Evolutionary conservation across 2,329 filamentous ascomycete genomes (phyloP).

Genomic region (Colletotrichum camelliae): DNA sequence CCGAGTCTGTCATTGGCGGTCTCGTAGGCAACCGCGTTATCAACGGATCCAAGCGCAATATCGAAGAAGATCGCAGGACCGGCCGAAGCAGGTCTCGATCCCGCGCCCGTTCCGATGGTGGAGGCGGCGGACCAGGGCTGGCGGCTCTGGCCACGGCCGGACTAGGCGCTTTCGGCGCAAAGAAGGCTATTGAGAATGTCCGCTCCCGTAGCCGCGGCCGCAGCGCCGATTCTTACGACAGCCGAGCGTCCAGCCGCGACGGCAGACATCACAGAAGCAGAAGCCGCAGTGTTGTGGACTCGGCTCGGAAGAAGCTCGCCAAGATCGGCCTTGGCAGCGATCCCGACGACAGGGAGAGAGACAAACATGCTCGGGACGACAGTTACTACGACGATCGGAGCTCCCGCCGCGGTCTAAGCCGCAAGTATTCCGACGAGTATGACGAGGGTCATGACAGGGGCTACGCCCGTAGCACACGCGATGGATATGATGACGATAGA

Average conservation of each 20-base stretch:
- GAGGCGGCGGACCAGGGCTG: slow-evolving; percentile 55
- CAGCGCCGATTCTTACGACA: slow-evolving; percentile 53
- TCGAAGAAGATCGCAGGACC: slow-evolving; percentile 63
- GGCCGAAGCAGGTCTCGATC: slow-evolving; percentile 75
- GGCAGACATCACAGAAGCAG: slow-evolving; percentile 47
- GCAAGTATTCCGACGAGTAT: slow-evolving; percentile 49
- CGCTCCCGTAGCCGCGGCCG: slow-evolving; percentile 62
- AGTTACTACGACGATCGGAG: slow-evolving; percentile 44
- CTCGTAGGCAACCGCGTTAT: slow-evolving; percentile 85
- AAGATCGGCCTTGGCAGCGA: slow-evolving; percentile 64
- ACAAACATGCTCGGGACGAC: slow-evolving; percentile 44
- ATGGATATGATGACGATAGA: slow-evolving; percentile 52
- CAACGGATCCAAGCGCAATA: slow-evolving; percentile 76
- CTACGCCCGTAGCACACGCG: slow-evolving; percentile 40
- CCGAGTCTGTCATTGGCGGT: slow-evolving; percentile 88
- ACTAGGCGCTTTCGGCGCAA: slow-evolving; percentile 64
- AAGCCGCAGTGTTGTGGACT: slow-evolving; percentile 70
- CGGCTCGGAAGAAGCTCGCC: slow-evolving; percentile 64
- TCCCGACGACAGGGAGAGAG: slow-evolving; percentile 43
- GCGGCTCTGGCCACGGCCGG: slow-evolving; percentile 69
- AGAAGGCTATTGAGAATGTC: slow-evolving; percentile 59
- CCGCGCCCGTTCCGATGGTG: slow-evolving; percentile 59
- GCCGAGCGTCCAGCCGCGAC: slow-evolving; percentile 23
- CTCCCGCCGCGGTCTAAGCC: slow-evolving; percentile 40
- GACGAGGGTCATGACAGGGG: slow-evolving; percentile 49